phyloP scores from a whole-genome alignment of 2,329 filamentous ascomycete genomes.

The Sporothrix mexicana region DNA sequence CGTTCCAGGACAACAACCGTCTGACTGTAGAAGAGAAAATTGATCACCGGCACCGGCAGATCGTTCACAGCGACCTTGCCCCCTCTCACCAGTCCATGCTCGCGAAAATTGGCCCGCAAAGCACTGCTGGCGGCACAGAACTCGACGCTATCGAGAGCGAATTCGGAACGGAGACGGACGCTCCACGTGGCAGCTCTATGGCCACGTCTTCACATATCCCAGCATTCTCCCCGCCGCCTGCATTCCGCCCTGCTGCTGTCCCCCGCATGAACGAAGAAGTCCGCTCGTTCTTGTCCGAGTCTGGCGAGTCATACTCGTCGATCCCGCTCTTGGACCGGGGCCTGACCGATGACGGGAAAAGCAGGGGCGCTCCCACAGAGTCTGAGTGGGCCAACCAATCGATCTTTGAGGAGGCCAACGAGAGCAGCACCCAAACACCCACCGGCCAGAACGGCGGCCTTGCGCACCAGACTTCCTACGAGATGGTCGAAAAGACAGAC shows the following conservation, averaged over 20 bases:
- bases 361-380: slow-evolving; percentile 47
- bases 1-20: slow-evolving; percentile 37
- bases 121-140: background rate
- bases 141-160: background rate
- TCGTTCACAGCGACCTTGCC: slow-evolving; percentile 45
- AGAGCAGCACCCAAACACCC: slow-evolving; percentile 40
- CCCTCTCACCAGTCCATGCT: background rate
- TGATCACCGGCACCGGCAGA: slow-evolving; percentile 54
- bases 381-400: slow-evolving; percentile 62
- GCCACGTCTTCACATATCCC: slow-evolving; percentile 14
- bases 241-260: slow-evolving; percentile 22
- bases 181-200: slow-evolving; percentile 32
- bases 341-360: slow-evolving; percentile 57
- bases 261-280: slow-evolving; percentile 46
- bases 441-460: slow-evolving; percentile 36
- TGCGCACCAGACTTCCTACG: slow-evolving; percentile 55
- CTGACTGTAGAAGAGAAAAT: slow-evolving; percentile 49
- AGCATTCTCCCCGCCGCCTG: slow-evolving; percentile 25
- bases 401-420: slow-evolving; percentile 55
- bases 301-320: slow-evolving; percentile 76
- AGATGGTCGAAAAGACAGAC: slow-evolving; percentile 60
- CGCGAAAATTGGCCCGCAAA: slow-evolving; percentile 12
- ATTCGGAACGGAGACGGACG: slow-evolving; percentile 2
- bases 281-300: slow-evolving; percentile 62
- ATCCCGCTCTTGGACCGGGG: slow-evolving; percentile 77